Percentiles rank a stretch among this genome's conserved stretches.
phyloP scores from a whole-genome alignment of 371 early-diverging fungal genomes.

The Entomophthora muscae region DNA sequence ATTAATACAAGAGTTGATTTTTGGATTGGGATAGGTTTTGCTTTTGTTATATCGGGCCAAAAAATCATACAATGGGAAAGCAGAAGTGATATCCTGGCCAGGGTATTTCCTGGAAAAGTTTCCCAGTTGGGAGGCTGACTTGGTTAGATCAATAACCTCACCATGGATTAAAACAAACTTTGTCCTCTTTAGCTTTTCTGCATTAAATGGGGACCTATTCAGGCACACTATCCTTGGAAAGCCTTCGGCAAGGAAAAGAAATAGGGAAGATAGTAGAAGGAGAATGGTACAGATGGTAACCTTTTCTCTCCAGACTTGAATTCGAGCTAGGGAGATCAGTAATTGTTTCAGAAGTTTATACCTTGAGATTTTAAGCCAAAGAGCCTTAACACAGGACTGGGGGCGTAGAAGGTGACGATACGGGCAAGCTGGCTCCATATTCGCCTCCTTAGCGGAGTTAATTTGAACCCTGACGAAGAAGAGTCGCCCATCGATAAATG shows the following conservation, averaged over 20 bases:
- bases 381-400: not conserved
- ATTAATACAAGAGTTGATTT: not conserved
- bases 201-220: not conserved
- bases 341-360: not conserved
- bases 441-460: not conserved
- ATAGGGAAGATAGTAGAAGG: not conserved
- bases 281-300: not conserved
- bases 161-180: constrained; percentile 4
- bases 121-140: not conserved
- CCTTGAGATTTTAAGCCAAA: not conserved
- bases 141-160: constrained; percentile 2
- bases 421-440: not conserved
- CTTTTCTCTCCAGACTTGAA: constrained; percentile 5
- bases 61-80: not conserved
- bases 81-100: constrained; percentile 3
- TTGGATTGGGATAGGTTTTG: not conserved
- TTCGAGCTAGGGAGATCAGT: not conserved
- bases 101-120: not conserved
- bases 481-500: not conserved
- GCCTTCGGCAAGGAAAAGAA: not conserved
- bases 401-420: constrained; percentile 5
- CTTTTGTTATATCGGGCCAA: not conserved
- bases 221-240: not conserved
- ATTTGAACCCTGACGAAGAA: not conserved
- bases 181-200: not conserved